Conservation (phyloP, 306 rosid genomes). For the Inga oerstediana region DNA sequence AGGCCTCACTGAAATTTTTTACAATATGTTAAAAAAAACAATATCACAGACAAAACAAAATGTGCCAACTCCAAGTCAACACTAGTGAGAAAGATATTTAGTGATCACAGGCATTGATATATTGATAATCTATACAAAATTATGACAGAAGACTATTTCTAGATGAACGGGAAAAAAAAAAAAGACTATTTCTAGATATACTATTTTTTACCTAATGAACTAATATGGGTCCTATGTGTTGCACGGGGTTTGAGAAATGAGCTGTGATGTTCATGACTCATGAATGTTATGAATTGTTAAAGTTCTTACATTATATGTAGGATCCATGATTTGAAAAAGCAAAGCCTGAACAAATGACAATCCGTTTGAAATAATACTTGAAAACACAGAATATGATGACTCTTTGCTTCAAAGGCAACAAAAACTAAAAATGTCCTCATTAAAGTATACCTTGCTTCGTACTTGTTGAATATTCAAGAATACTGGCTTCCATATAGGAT, state of each 20-base stretch:
- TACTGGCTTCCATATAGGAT: slow-evolving; percentile 69
- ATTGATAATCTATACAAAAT: not conserved
- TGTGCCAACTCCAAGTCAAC: not conserved
- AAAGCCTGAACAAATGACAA: not conserved
- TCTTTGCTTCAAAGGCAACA: slow-evolving; percentile 10
- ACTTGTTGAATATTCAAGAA: slow-evolving; percentile 77
- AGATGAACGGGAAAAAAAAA: too few relatives aligned
- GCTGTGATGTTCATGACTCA: not conserved
- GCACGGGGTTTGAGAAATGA: not conserved
- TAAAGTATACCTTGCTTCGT: slow-evolving; percentile 70
- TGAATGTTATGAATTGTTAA: not conserved
- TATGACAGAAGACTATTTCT: slow-evolving; percentile 15
- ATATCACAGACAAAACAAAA: not conserved
- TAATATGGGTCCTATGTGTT: not conserved
- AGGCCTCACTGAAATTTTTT: not conserved
- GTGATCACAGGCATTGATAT: not conserved
- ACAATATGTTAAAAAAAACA: not conserved
- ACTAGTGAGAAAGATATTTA: slow-evolving; percentile 5
- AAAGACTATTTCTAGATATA: not conserved
- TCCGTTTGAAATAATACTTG: slow-evolving; percentile 10
- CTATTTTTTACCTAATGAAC: not conserved
- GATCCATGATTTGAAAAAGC: slow-evolving; percentile 1
- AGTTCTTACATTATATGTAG: not conserved
- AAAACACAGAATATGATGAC: not conserved
- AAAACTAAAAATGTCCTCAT: slow-evolving; percentile 22